Conservation (phyloP, 345 rosid species). For the Pistacia vera region DNA sequence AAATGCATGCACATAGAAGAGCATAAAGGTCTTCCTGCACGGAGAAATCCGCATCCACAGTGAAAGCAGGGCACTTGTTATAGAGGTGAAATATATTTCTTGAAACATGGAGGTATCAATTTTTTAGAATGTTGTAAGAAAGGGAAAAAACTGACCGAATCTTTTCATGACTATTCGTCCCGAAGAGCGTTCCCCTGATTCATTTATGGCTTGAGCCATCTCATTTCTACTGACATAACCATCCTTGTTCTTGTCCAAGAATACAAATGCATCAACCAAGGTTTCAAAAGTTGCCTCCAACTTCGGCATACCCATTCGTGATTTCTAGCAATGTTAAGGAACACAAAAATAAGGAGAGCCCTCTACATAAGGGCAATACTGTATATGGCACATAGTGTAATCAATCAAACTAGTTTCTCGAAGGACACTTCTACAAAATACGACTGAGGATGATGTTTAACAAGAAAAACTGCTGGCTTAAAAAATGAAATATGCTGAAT, state of each 20-base stretch:
- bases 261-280: slow-evolving; percentile 80
- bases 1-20: neutral
- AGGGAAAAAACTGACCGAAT: slow-evolving; percentile 63
- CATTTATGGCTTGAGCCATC: slow-evolving; percentile 85
- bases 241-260: slow-evolving; percentile 88
- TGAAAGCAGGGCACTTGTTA: neutral
- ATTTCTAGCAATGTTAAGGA: slow-evolving; percentile 44
- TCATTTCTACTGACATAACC: slow-evolving; percentile 86
- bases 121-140: neutral
- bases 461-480: neutral
- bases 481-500: neutral
- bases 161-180: slow-evolving; percentile 89
- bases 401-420: neutral
- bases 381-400: too few relatives aligned
- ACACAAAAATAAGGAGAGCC: slow-evolving; percentile 8
- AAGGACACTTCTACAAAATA: neutral
- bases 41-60: neutral
- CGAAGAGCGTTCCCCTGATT: slow-evolving; percentile 88
- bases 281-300: slow-evolving; percentile 87
- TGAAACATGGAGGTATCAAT: neutral
- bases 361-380: too few relatives aligned
- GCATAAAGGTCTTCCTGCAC: neutral
- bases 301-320: slow-evolving; percentile 67
- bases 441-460: neutral
- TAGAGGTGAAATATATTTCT: neutral